phyloP scores from a whole-genome alignment of 176 grass and related monocot species.

The Zizania latifolia region DNA sequence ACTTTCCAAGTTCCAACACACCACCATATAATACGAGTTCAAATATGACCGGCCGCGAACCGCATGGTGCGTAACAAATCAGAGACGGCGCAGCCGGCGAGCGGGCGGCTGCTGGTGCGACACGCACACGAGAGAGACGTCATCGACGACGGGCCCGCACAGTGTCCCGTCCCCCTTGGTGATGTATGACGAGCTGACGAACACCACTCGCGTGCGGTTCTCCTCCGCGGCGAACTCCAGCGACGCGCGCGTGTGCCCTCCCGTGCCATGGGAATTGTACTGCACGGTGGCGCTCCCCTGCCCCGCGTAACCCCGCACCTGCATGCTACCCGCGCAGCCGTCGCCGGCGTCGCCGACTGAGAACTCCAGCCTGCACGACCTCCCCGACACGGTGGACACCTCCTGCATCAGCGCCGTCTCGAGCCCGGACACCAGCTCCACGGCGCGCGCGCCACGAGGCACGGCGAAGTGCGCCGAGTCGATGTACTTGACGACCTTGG shows the following conservation, averaged over 20 bases:
- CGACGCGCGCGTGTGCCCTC: slow-evolving; percentile 20
- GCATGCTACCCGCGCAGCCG: slow-evolving; percentile 20
- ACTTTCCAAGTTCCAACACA: not conserved
- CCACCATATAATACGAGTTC: not conserved
- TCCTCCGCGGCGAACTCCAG: slow-evolving; percentile 25
- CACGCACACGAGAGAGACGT: slow-evolving; percentile 13
- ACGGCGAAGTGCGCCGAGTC: slow-evolving; percentile 37
- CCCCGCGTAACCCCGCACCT: slow-evolving; percentile 32
- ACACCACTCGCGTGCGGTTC: slow-evolving; percentile 21
- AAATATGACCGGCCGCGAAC: not conserved
- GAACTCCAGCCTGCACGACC: slow-evolving; percentile 35
- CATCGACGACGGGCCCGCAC: slow-evolving; percentile 36
- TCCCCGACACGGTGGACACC: slow-evolving; percentile 24
- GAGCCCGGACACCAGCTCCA: slow-evolving; percentile 40
- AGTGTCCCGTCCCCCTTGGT: slow-evolving; percentile 31
- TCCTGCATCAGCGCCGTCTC: slow-evolving; percentile 45
- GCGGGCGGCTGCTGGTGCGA: not conserved
- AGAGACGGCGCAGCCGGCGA: slow-evolving; percentile 5
- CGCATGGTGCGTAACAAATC: not conserved
- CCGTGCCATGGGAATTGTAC: slow-evolving; percentile 24
- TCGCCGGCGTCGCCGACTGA: slow-evolving; percentile 31
- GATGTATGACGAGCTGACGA: slow-evolving; percentile 30
- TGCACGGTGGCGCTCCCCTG: not conserved
- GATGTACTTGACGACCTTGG: slow-evolving; percentile 46
- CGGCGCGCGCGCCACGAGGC: slow-evolving; percentile 39